Percentiles rank a stretch among this genome's conserved stretches.
Evolutionary conservation across 2,329 filamentous ascomycete genomes (phyloP).

Genomic region (Apiospora hydei): DNA sequence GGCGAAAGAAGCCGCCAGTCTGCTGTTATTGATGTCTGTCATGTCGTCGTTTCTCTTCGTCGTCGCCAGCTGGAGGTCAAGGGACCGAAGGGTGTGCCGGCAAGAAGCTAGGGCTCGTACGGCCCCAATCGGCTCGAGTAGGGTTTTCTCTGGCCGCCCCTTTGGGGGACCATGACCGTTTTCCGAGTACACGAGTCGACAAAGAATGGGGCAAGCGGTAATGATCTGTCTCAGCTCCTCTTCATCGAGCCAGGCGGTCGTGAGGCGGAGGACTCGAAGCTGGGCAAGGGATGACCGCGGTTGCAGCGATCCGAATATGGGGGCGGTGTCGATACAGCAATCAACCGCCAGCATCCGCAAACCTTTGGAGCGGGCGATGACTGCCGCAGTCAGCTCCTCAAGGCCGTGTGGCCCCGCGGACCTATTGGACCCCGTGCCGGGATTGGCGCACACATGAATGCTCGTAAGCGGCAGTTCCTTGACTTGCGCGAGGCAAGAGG

Average conservation of each 20-base stretch:
- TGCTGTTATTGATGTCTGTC: neutral
- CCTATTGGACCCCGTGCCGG: too few species aligned
- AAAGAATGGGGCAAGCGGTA: neutral
- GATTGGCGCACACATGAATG: conserved; percentile 3
- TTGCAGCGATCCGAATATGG: neutral
- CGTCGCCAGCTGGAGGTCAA: neutral
- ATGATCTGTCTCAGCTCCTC: conserved; percentile 15
- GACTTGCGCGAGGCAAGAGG: neutral
- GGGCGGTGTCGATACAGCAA: neutral
- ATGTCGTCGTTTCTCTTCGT: too few species aligned
- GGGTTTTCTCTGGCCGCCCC: neutral
- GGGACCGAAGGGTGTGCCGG: neutral
- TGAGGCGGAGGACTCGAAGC: conserved; percentile 13
- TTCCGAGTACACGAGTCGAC: neutral
- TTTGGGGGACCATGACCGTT: neutral
- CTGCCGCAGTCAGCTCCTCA: neutral
- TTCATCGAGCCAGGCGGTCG: neutral
- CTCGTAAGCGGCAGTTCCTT: conserved; percentile 11
- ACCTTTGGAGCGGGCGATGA: conserved; percentile 6
- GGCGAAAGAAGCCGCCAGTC: neutral
- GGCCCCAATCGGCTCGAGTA: neutral
- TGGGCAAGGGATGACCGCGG: neutral
- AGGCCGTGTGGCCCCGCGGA: neutral
- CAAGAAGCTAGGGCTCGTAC: neutral
- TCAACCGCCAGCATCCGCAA: conserved; percentile 10